A percentile compares a stretch with the other conserved stretches of the same genome.
phyloP scores from a whole-genome alignment of 345 rosid species.

The Aquilaria malaccensis region DNA sequence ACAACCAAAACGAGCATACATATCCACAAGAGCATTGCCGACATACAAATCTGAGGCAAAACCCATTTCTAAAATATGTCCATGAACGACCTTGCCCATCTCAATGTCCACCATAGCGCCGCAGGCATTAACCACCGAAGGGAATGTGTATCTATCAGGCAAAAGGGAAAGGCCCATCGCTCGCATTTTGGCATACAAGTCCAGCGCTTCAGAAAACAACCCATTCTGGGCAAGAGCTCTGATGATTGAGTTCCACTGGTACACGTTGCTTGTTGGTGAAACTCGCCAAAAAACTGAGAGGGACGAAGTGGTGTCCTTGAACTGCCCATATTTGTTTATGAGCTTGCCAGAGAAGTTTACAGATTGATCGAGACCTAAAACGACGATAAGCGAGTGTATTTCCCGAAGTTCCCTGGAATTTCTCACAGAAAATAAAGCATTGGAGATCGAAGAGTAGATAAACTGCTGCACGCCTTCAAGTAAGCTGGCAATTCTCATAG shows the following conservation, averaged over 20 bases:
- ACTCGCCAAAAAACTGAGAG: slow-evolving; percentile 42
- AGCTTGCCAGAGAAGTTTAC: slow-evolving; percentile 54
- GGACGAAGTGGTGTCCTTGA: slow-evolving; percentile 35
- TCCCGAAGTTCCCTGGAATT: slow-evolving; percentile 31
- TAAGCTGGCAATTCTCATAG: slow-evolving; percentile 1
- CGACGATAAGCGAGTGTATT: slow-evolving; percentile 39
- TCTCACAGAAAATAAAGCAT: slow-evolving; percentile 30
- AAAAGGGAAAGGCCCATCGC: slow-evolving; percentile 17
- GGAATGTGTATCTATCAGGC: slow-evolving; percentile 54
- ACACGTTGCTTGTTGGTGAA: slow-evolving; percentile 36
- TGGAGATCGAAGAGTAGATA: slow-evolving; percentile 29
- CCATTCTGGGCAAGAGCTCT: slow-evolving; percentile 50
- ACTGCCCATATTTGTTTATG: slow-evolving; percentile 46
- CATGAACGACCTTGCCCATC: slow-evolving; percentile 33
- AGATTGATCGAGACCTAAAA: slow-evolving; percentile 41
- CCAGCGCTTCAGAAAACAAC: slow-evolving; percentile 36
- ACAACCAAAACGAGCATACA: slow-evolving; percentile 48
- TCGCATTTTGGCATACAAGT: slow-evolving; percentile 33
- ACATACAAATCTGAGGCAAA: slow-evolving; percentile 46
- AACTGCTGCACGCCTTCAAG: slow-evolving; percentile 3
- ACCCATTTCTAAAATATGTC: slow-evolving; percentile 27
- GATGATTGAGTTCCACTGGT: slow-evolving; percentile 57
- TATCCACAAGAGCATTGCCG: slow-evolving; percentile 57
- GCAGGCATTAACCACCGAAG: slow-evolving; percentile 60
- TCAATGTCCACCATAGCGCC: slow-evolving; percentile 30